Conservation (phyloP, 139 green algal species). For the Chlamydomonas incerta region DNA sequence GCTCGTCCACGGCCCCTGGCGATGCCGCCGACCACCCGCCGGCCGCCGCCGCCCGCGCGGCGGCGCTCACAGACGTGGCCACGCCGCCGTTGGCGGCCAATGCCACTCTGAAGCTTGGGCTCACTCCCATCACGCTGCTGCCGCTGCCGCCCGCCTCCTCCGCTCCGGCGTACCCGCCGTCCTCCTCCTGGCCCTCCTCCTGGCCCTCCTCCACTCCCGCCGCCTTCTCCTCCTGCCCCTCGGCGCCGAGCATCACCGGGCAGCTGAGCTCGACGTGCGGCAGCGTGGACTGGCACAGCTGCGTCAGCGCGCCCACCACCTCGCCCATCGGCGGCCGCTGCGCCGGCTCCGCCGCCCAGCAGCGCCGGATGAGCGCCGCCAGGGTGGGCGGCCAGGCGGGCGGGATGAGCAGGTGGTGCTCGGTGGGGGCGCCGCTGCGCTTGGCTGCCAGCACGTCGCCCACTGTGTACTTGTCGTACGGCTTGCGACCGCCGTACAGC, state of each 20-base stretch:
- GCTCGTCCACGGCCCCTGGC: no score
- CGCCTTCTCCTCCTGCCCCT: neutral
- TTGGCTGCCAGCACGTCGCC: conserved; percentile 32
- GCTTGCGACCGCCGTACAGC: conserved; percentile 23
- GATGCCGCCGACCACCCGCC: no score
- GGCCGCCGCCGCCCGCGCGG: no score
- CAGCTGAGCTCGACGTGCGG: conserved; percentile 29
- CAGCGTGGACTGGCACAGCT: conserved; percentile 18
- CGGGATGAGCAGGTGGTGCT: neutral
- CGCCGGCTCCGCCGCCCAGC: conserved; percentile 1
- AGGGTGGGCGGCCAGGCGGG: conserved; percentile 1
- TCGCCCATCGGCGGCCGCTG: neutral
- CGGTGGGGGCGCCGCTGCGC: conserved; percentile 14
- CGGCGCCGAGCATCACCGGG: neutral
- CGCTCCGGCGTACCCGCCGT: neutral
- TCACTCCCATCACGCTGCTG: no score
- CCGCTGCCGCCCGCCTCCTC: no score
- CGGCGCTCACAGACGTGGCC: no score
- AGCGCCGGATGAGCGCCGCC: neutral
- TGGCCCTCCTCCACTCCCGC: neutral
- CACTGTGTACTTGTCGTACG: conserved; percentile 33
- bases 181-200: no score
- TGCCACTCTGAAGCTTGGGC: no score
- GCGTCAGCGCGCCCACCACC: neutral
- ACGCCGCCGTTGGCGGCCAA: no score